Base-by-base conservation (phyloP, 1,284 basidiomycete species). In the Leccinum pallidistipes region DNA sequence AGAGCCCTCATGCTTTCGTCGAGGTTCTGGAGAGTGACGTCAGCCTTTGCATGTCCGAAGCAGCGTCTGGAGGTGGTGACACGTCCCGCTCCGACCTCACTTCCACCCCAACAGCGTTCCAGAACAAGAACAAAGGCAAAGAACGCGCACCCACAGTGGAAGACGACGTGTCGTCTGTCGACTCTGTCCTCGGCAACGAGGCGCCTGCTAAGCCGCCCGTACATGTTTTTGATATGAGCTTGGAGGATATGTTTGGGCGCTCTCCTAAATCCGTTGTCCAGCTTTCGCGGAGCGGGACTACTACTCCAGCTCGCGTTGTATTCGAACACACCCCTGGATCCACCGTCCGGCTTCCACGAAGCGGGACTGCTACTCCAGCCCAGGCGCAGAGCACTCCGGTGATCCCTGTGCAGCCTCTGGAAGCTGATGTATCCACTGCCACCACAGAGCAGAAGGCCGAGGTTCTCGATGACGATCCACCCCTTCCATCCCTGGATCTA, bases 61-160 rank as follows among this genome's bases (percentile, higher is more conserved):
- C 55, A 45, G 45, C 31, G 18, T 66, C 62, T 43, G 53, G 54
- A 36, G 61, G 45, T 32, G 62, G 60, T 50, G 59, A 62, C 18
- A 24, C 43, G 24, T 61, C 64, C 3, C 68, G 36, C 47, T 75
- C 73, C 57, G 68, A 72, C 34, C 45, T 60, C 50, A 65, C 72
- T 2, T 74, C 65, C 27, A 64, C 67, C 10, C 51, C 40, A 31
- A 53, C 27, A 12, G 6, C 18, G 55, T 55, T 66, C 38, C 70
- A 72, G 32, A 78, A 78, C 63, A 88, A 87, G 24, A 78, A 78
- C 63, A 88, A 87, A 69, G 86, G 85, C 18, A 90, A 89, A 69
- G 74, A 65, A 78, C 77, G n/a, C 66, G 69, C 45, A 61, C 69
- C 72, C 40, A 71, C 68, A 11, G 65, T 76, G 16, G 67, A 74